Percentiles rank a stretch among this genome's conserved stretches.
These are phyloP conservation scores for Musa acuminata DNA, from an alignment of 176 grass and related monocot genomes.

Conservation along the genomic window DNA sequence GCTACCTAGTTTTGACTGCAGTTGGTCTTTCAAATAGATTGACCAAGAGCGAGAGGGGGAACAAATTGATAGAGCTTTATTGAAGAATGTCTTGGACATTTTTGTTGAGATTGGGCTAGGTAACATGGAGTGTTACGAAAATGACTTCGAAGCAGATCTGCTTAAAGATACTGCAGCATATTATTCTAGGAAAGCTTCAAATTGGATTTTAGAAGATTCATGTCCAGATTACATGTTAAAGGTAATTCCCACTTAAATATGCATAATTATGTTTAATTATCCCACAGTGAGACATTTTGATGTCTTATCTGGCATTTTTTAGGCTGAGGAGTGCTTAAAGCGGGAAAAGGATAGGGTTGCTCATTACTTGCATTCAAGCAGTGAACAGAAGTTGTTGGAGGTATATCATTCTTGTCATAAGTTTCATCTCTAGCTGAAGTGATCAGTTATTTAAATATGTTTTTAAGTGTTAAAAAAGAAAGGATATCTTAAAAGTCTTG, in stretches of 20 bases:
- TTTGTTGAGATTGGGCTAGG: slow-evolving; percentile 69
- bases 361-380: slow-evolving; percentile 15
- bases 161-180: slow-evolving; percentile 61
- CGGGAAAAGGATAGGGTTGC: slow-evolving; percentile 18
- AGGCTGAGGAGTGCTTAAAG: slow-evolving; percentile 25
- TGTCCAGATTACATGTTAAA: slow-evolving; percentile 79
- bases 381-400: slow-evolving; percentile 15
- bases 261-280: not conserved
- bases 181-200: slow-evolving; percentile 66
- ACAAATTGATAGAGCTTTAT: slow-evolving; percentile 59
- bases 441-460: not conserved
- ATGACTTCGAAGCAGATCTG: slow-evolving; percentile 81
- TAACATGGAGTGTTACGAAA: slow-evolving; percentile 51
- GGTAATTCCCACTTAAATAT: slow-evolving; percentile 19
- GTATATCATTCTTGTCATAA: not conserved
- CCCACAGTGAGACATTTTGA: not conserved
- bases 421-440: not conserved
- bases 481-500: not conserved
- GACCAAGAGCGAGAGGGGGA: slow-evolving; percentile 66
- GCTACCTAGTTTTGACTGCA: not conserved
- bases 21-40: slow-evolving; percentile 28
- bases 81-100: slow-evolving; percentile 84
- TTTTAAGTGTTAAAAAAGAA: not conserved
- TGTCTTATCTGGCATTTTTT: not conserved
- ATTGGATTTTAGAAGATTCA: slow-evolving; percentile 36